These are phyloP conservation scores for Aleurites moluccanus DNA, from an alignment of 441 rosid genomes.

Conservation along the genomic window DNA sequence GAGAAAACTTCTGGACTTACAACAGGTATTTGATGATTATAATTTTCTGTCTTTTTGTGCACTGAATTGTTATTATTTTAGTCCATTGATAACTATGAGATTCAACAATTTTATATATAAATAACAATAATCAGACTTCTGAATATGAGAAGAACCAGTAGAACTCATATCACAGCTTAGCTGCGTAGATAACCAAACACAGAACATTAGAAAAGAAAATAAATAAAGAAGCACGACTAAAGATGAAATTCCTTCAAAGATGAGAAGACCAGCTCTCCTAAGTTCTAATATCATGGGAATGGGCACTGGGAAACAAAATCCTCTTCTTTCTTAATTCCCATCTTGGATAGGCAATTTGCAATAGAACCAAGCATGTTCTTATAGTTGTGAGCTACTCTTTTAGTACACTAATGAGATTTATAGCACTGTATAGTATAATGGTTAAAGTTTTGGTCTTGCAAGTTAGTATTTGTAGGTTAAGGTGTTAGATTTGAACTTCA, in stretches of 20 bases:
- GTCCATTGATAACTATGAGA: not conserved
- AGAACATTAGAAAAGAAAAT: not conserved
- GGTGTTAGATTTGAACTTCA: not conserved
- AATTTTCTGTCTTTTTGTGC: not conserved
- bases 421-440: not conserved
- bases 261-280: not conserved
- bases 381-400: not conserved
- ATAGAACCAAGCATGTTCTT: not conserved
- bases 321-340: not conserved
- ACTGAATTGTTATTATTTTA: not conserved
- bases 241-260: not conserved
- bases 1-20: conserved; percentile 86
- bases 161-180: not conserved
- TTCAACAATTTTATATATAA: not conserved
- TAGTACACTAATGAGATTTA: not conserved
- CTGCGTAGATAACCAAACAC: not conserved
- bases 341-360: not conserved
- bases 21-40: conserved; percentile 57
- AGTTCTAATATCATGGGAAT: not conserved
- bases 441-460: not conserved
- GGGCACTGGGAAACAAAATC: not conserved
- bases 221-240: not conserved
- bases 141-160: not conserved
- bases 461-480: not conserved
- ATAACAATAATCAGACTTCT: no score